Base-by-base conservation (phyloP, 768 basidiomycete species). In the Suillus subluteus region DNA sequence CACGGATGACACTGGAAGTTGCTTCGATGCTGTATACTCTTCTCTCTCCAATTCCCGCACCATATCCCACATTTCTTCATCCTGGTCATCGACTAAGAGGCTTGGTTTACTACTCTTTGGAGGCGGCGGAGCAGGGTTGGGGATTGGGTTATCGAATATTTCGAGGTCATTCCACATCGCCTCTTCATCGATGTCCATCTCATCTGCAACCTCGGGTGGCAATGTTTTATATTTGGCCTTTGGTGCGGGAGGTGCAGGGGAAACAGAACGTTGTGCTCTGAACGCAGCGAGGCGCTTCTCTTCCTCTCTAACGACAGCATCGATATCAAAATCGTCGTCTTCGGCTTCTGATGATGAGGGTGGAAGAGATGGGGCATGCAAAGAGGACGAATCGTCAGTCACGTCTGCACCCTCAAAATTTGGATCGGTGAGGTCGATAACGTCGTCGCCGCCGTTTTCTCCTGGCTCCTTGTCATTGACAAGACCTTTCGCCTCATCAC, bases 21-120 rank as follows among this genome's bases (percentile, higher is more conserved):
- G 73, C 56, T 59, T 69, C 6, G 65, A 65, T 54, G 50, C 64
- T 15, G 46, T 65, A 13, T 68, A 66, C 37, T 65, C 65, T 21
- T 55, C 71, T 67, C 67, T 73, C 74, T 87, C 88, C 41, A 87
- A 76, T 72, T 91, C 87, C 48, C 83, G 72, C 63, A 92, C 78
- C 50, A 90, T 81, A 69, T 88, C 84, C 88, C 93, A 93, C 84
- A 92, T 86, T 7, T 91, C 91, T 50, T 87, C 86, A 41, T 91
- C 88, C 7, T 86, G 85, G 18, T 79, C 74, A 30, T 44, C 64
- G 2, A 63, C 62, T 48, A 40, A 43, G 55, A 68, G 43, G 23
- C 65, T 30, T 7, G 62, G 48, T 4, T 44, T 52, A 3, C 30
- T 62, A 41, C 55, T 64, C 23, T 44, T 69, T 12, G 70, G 62